These are phyloP conservation scores for Aureoboletus auriporus DNA, from an alignment of 768 basidiomycete genomes.

Conservation along the genomic window DNA sequence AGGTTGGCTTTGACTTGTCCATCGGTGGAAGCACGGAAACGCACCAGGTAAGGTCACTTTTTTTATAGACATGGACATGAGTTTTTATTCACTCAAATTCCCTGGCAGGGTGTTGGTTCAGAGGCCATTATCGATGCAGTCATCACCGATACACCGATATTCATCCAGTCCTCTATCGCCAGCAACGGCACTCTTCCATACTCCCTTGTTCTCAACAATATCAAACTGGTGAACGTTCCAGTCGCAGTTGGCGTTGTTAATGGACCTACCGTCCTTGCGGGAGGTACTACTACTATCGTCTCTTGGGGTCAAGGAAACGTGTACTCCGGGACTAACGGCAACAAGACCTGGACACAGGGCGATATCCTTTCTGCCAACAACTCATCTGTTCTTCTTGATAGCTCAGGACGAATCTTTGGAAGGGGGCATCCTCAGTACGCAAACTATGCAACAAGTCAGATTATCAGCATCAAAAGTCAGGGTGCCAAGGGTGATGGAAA, in stretches of 20 bases:
- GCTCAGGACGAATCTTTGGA: constrained; percentile 57
- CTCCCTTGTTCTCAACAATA: constrained; percentile 36
- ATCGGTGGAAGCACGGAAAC: constrained; percentile 33
- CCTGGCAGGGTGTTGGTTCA: constrained; percentile 37
- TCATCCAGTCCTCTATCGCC: constrained; percentile 36
- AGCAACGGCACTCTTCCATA: constrained; percentile 28
- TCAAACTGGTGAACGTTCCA: constrained; percentile 31
- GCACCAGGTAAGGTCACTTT: constrained; percentile 27
- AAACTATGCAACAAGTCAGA: constrained; percentile 51
- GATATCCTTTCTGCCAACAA: constrained; percentile 45
- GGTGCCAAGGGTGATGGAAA: constrained; percentile 73
- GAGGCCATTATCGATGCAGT: constrained; percentile 43
- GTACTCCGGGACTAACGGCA: constrained; percentile 49
- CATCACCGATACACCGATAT: constrained; percentile 40
- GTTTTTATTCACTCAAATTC: too few species aligned
- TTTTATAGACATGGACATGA: background rate
- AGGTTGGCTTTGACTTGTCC: constrained; percentile 43
- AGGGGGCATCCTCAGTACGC: constrained; percentile 64
- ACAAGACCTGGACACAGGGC: constrained; percentile 48
- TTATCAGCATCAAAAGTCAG: constrained; percentile 64
- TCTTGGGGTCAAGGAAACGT: constrained; percentile 78
- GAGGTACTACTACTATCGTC: constrained; percentile 33
- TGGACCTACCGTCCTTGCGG: constrained; percentile 32
- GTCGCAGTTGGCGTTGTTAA: constrained; percentile 28
- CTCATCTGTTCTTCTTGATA: constrained; percentile 50